phyloP scores from a whole-genome alignment of 345 rosid species.

The Salix dunnii region DNA sequence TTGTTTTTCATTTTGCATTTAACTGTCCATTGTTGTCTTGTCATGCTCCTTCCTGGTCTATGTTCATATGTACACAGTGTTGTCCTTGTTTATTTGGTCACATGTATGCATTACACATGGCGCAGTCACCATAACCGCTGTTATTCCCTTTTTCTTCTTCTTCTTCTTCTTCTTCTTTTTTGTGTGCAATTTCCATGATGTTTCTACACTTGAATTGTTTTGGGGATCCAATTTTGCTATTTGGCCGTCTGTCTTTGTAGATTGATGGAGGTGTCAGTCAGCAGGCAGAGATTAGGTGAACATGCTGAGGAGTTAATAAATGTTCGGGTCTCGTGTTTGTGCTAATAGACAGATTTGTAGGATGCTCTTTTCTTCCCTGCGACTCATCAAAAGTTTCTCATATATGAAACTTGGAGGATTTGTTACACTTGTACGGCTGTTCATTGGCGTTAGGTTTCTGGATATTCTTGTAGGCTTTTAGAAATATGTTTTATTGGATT shows the following conservation, averaged over 20 bases:
- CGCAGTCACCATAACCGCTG: neutral
- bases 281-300: constrained; percentile 5
- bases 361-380: neutral
- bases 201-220: neutral
- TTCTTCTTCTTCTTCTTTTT: too few relatives aligned
- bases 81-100: neutral
- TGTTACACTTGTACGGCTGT: constrained; percentile 8
- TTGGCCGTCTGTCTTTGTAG: constrained; percentile 8
- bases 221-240: neutral
- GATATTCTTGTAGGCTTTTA: neutral
- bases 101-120: neutral
- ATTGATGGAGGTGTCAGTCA: neutral
- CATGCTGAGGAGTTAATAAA: neutral
- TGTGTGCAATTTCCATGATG: neutral
- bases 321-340: neutral
- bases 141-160: neutral
- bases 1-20: neutral
- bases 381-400: neutral
- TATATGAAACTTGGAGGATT: constrained; percentile 7
- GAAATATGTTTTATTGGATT: neutral
- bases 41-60: neutral
- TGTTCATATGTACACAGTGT: neutral
- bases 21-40: neutral
- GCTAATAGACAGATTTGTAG: constrained; percentile 4
- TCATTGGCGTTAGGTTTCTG: neutral